Conservation (phyloP, 768 basidiomycete species). For the Tulasnella sp. region DNA sequence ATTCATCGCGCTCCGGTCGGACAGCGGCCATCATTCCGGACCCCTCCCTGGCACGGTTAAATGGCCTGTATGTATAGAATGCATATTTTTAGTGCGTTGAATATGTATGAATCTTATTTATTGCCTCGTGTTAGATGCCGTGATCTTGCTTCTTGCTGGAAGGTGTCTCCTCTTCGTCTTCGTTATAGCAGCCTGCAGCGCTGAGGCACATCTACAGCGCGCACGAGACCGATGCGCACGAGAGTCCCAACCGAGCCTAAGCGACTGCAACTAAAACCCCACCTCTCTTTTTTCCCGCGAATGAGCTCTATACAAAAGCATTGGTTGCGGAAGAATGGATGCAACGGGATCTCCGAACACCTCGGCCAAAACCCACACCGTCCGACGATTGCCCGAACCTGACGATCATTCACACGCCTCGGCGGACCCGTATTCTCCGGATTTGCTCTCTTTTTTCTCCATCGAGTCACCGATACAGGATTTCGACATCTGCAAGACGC, state of each 20-base stretch:
- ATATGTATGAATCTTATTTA: too few species aligned
- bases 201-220: neutral
- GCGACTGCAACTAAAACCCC: neutral
- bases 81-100: too few species aligned
- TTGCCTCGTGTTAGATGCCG: too few species aligned
- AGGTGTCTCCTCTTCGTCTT: neutral
- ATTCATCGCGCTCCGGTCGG: neutral
- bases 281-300: neutral
- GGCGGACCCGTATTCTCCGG: neutral
- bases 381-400: neutral
- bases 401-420: neutral
- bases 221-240: neutral
- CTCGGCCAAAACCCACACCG: neutral
- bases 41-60: neutral
- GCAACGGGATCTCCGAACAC: neutral
- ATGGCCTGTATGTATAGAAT: too few species aligned
- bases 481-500: neutral
- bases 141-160: too few species aligned
- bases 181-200: neutral
- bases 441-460: neutral
- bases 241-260: neutral
- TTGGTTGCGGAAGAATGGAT: neutral
- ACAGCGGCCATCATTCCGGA: neutral
- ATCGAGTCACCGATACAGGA: neutral
- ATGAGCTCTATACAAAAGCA: neutral